Evolutionary conservation across 305 asterid genomes (phyloP).

Genomic region (Fraxinus greggii): DNA sequence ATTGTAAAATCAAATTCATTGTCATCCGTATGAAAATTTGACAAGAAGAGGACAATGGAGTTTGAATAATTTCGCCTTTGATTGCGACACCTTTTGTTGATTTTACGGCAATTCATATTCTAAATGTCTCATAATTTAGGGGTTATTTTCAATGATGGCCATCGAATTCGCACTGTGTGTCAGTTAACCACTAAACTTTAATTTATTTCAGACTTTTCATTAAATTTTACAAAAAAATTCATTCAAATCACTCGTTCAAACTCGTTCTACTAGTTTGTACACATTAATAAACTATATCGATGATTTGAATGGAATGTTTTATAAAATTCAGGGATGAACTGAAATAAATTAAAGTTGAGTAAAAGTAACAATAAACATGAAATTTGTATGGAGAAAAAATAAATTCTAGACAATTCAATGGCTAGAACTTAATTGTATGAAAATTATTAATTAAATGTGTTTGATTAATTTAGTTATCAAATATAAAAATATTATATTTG

Average conservation of each 20-base stretch:
- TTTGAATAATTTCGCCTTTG: slow-evolving; percentile 8
- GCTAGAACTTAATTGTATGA: no score
- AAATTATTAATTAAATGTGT: no score
- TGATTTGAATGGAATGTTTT: no score
- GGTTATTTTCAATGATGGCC: not conserved
- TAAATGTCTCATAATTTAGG: not conserved
- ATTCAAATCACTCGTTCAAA: not conserved
- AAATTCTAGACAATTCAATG: no score
- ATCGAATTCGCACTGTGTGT: not conserved
- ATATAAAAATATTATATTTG: no score
- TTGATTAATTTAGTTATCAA: no score
- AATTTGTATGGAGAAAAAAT: no score
- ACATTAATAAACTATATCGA: no score
- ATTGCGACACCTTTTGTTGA: slow-evolving; percentile 14
- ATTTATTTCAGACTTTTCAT: not conserved
- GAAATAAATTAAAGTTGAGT: not conserved
- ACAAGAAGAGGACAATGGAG: not conserved
- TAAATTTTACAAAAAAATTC: not conserved
- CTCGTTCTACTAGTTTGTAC: no score
- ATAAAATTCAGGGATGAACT: no score
- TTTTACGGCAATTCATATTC: not conserved
- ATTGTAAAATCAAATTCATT: not conserved
- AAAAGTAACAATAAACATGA: not conserved
- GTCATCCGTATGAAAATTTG: not conserved
- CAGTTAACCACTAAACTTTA: not conserved